Base-by-base conservation (phyloP, 805 yeast species). In the Metschnikowia cubensis region DNA sequence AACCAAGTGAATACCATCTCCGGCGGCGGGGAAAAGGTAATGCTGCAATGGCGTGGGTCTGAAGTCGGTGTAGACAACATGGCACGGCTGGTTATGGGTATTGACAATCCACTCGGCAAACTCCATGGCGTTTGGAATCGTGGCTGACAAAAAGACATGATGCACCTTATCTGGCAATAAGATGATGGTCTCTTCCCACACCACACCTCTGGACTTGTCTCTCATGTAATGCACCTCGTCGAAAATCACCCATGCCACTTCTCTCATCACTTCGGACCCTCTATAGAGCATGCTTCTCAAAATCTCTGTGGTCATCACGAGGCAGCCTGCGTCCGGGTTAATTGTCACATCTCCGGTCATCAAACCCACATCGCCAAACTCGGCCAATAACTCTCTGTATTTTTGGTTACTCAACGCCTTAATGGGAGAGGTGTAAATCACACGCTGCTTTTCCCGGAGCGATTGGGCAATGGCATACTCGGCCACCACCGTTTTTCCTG, bases 291-390 rank as follows among this genome's bases (percentile, higher is more conserved):
- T 94, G 51, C 96, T 85, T 63, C 99, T 75, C 61, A 94, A 76
- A 85, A 94, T 95, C 71, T 94, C 99, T 0, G 99, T 94, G 18
- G 99, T 94, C 99, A 94, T 94, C 45, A 94, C 97, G 57, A 94
- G 75, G 75, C 99, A 94, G 40, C 96, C 92, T 3, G 99, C 99
- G 60, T 92, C 97, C 3, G 98, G 98, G 62, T 94, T 94, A 57
- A 94, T 94, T 22, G 97, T 92, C 41, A 94, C 97, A 77, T 94
- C 99, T 68, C 99, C 99, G 11, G 99, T 94, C 96, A 94, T 94
- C 53, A 94, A 78, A 45, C 99, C 99, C 31, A 94, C 98, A 66
- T 94, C 98, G 20, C 94, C 92, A 74, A 94, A 89, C 62, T 91
- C 96, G 2, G 96, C 96, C 50, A 85, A 75, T 58, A 94, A 75